A percentile compares a stretch with the other conserved stretches of the same genome.
phyloP scores from a whole-genome alignment of 1,284 basidiomycete species.

The Microbotryomycetes sp. region DNA sequence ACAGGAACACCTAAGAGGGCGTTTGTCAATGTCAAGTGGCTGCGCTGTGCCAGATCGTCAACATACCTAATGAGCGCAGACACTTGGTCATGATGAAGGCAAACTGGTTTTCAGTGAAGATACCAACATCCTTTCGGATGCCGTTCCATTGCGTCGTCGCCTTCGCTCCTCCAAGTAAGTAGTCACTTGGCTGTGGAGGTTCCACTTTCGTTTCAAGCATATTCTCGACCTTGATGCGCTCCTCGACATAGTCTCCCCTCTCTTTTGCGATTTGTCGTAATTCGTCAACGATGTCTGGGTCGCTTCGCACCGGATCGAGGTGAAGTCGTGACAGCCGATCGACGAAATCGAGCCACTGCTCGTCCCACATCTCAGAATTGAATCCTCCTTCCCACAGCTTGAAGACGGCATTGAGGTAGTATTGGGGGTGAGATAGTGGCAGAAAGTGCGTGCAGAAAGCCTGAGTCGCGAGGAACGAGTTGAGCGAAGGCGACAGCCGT shows the following conservation, averaged over 20 bases:
- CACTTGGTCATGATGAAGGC: constrained; percentile 78
- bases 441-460: constrained; percentile 75
- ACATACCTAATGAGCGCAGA: constrained; percentile 75
- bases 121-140: constrained; percentile 66
- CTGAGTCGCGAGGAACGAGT: constrained; percentile 69
- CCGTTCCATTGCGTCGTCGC: constrained; percentile 32
- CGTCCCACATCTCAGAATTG: constrained; percentile 70
- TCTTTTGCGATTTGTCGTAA: constrained; percentile 16
- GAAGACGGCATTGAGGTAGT: constrained; percentile 67
- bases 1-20: constrained; percentile 31
- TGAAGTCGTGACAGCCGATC: constrained; percentile 71
- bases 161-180: constrained; percentile 11
- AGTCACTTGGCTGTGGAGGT: not conserved
- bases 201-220: constrained; percentile 2
- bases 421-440: constrained; percentile 56
- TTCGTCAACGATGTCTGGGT: constrained; percentile 43
- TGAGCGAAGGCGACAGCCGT: constrained; percentile 41
- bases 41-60: constrained; percentile 8
- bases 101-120: constrained; percentile 84
- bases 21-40: no score
- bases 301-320: constrained; percentile 54
- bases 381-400: constrained; percentile 72
- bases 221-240: constrained; percentile 15
- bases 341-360: constrained; percentile 73
- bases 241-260: constrained; percentile 21